Conservation (phyloP, 345 rosid genomes). For the Isatis tinctoria region DNA sequence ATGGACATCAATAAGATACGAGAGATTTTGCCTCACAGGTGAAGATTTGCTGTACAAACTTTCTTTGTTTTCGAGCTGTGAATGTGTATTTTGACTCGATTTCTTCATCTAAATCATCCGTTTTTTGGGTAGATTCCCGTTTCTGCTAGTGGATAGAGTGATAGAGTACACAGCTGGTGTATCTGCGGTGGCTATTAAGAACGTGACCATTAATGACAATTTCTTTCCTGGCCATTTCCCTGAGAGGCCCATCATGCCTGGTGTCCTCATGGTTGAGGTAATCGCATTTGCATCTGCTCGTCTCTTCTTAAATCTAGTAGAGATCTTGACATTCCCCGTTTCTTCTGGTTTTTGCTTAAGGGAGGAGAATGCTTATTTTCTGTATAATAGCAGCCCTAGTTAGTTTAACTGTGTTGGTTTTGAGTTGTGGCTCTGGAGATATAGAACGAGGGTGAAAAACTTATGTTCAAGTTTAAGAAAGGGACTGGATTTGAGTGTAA, state of each 20-base stretch:
- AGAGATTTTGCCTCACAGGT: constrained; percentile 93
- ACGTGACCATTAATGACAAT: constrained; percentile 95
- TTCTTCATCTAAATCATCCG: background rate
- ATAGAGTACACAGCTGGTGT: constrained; percentile 92
- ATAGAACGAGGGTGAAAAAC: background rate
- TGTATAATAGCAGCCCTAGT: background rate
- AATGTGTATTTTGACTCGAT: background rate
- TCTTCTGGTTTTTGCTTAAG: no score
- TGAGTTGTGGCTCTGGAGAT: background rate
- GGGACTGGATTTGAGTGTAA: background rate
- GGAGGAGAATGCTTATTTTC: background rate
- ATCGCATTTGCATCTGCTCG: background rate
- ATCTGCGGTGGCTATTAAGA: constrained; percentile 92
- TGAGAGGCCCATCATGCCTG: constrained; percentile 98
- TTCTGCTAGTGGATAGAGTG: constrained; percentile 96
- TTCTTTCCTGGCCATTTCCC: constrained; percentile 99
- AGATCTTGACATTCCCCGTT: background rate
- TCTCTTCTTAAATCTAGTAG: no score
- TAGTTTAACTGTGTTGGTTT: background rate
- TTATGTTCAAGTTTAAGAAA: background rate
- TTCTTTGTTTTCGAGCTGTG: background rate
- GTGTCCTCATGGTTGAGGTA: constrained; percentile 99
- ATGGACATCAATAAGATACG: constrained; percentile 89
- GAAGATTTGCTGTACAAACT: background rate
- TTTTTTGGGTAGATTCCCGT: constrained; percentile 76